Evolutionary conservation across 805 yeast genomes (phyloP), one percentile per base, ranked within the genome.

Genomic region (Wickerhamomyces ciferrii): DNA sequence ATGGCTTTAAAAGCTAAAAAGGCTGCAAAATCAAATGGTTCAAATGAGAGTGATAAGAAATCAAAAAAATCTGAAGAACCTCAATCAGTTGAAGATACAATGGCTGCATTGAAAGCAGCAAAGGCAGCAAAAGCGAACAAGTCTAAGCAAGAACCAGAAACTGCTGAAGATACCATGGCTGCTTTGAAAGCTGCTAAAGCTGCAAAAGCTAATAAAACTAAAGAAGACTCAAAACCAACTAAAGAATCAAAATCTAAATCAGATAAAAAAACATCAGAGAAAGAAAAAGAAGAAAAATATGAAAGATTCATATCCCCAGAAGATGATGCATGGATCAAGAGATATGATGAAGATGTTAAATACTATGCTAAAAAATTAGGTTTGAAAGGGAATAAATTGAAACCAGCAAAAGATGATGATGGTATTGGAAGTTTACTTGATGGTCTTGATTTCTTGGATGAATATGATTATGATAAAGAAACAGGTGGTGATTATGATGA

Each of bases 281-380:
- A 50, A 37, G 52, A 50, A 39, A 49, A 48, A 29, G 50, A 44
- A n/a, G 47, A 45, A 20, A 37, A 40, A 24, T 17, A 37, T 20
- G 18, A 51, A 48, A 36, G 63, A 50, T 49, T 61, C 56, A 42
- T 51, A 56, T 52, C 64, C 71, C 69, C 77, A 2, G 71, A 72
- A 4, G 82, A 81, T 34, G 69, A 70, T 34, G 78, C 75, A 6
- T 65, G 74, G 31, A 58, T 77, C 53, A 66, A 68, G 42, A 72
- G 75, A 51, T 95, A 87, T 53, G 95, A 87, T 48, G 83, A 79
- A 47, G 96, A 91, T 45, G 82, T 87, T 66, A 79, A 76, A 39
- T 88, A 84, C 59, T 91, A 89, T 62, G 91, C 97, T 4, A 84
- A 84, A 51, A 83, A 86, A 56, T 70, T 91, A 10, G 95, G 95